A percentile compares a stretch with the other conserved stretches of the same genome.
Conservation (phyloP, 257 asterid species). For the Craterostigma plantagineum region DNA sequence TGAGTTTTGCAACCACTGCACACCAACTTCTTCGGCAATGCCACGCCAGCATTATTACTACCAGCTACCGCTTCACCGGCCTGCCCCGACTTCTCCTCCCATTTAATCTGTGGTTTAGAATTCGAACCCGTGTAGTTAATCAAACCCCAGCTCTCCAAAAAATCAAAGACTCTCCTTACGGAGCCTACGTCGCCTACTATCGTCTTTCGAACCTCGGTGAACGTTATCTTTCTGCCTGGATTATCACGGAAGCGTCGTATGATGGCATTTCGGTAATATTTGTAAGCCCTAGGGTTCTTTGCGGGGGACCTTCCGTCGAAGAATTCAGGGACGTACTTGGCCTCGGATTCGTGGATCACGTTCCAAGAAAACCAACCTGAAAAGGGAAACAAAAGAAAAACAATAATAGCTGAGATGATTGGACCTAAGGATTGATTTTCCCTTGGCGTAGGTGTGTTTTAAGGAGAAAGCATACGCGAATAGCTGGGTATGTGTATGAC, state of each 20-base stretch:
- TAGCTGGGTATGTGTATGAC: too few species aligned
- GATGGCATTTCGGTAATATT: constrained; percentile 61
- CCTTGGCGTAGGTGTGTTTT: too few species aligned
- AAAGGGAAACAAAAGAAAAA: not conserved
- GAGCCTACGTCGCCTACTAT: constrained; percentile 80
- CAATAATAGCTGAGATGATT: too few species aligned
- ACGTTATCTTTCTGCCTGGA: constrained; percentile 44
- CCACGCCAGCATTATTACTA: constrained; percentile 14
- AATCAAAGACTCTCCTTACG: constrained; percentile 77
- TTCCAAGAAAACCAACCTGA: constrained; percentile 87
- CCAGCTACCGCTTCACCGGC: constrained; percentile 17
- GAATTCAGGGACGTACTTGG: constrained; percentile 63
- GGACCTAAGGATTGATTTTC: too few species aligned
- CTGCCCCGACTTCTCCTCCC: constrained; percentile 58
- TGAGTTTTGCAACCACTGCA: constrained; percentile 62
- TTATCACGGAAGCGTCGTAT: constrained; percentile 55
- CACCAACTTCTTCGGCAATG: constrained; percentile 30
- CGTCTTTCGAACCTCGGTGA: constrained; percentile 65
- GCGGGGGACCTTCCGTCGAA: constrained; percentile 65
- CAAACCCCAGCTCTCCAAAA: constrained; percentile 90
- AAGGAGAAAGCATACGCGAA: too few species aligned
- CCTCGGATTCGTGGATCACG: constrained; percentile 63
- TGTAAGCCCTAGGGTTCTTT: constrained; percentile 69
- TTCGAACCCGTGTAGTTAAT: constrained; percentile 47
- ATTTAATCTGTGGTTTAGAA: constrained; percentile 42